Base-by-base conservation (phyloP, 164 flowering plant species). In the Aristolochia contorta region DNA sequence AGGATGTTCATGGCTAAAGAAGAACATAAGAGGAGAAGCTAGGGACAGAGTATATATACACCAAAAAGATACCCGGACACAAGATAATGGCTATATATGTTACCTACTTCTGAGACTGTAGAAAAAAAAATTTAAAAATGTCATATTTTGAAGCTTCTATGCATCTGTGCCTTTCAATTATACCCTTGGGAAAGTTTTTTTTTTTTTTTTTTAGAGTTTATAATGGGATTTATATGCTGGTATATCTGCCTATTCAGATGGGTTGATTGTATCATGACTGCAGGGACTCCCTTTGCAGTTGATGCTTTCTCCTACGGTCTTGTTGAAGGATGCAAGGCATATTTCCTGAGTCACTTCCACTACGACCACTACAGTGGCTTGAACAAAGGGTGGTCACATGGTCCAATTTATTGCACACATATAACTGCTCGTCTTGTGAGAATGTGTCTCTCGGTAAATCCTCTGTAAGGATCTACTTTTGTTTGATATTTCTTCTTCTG, bases 261-360 rank as follows among this genome's bases (percentile, higher is more conserved):
- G 15, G 32, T 53, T 19, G 7, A 1, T 10, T 32, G 16, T 59
- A 16, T 25, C 56, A 33, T 60, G 25, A 50, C 49, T 67, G 56
- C 74, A 84, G 89, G 83, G 41, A 84, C 90, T 7, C 67, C 81
- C n/a, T 84, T 87, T 68, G 76, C 88, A 4, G 88, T 82, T 10
- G 94, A 87, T 71, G 94, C 94, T 51, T 87, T 87, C 61, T 79
- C 82, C 3, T 84, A 84, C 53, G 86, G 90, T 65, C 46, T 54
- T n/a, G 65, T 87, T 59, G 72, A 80, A 68, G 88, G 82, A 56
- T 84, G 94, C 71, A 71, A 78, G 0, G 82, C 82, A 15, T 87
- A 87, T 70, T 84, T 87, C 49, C 85, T 86, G 5, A 84, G 72
- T 56, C 90, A 87, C 58, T 84, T 87, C 72, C 90, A 87, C 47